Base-by-base conservation (phyloP, 305 asterid species). In the Fraxinus floribunda region DNA sequence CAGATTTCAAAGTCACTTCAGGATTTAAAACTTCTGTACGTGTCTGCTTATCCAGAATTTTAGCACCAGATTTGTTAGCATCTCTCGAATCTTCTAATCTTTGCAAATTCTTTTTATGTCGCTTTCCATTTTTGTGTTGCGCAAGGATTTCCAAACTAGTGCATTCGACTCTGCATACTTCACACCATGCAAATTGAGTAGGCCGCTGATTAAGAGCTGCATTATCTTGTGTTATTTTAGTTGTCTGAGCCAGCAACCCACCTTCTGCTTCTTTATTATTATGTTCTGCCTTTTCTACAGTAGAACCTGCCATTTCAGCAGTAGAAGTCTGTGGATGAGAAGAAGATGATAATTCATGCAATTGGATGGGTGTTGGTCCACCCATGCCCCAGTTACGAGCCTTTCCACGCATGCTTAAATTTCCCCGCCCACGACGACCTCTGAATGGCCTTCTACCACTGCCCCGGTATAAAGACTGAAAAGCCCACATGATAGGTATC, bases 101-200 rank as follows among this genome's bases (percentile, higher is more conserved):
- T 32, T 32, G 80, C 80, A 87, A 49, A 78, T 78, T 80, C 83
- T 73, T 87, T 75, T 80, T 57, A 74, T 87, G 88, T n/a, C 85
- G 80, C 64, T 87, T 87, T 20, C 90, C 85, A 1, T 13, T 83
- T 71, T 78, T 55, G 80, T 83, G 90, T 74, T 81, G 75, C 78
- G 29, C 80, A 36, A 87, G 82, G 32, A 83, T 81, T 57, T 74
- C 88, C 78, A 35, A 4, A 38, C 82, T 85, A 16, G 83, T 86
- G 24, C 75, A 83, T 38, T 80, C 82, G 49, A 80, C 82, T 3
- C 62, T 83, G 74, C 90, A 85, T 46, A 87, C 41, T 4, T 83
- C 88, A 76, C 88, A 85, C 80, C 81, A 62, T 77, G 79, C 83
- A 41, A 78, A 73, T 76, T 52, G 73, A 32, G 80, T 30, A 9